These are phyloP conservation scores for Dissoconium aciculare DNA, from an alignment of 2,329 filamentous ascomycete genomes.

Conservation along the genomic window DNA sequence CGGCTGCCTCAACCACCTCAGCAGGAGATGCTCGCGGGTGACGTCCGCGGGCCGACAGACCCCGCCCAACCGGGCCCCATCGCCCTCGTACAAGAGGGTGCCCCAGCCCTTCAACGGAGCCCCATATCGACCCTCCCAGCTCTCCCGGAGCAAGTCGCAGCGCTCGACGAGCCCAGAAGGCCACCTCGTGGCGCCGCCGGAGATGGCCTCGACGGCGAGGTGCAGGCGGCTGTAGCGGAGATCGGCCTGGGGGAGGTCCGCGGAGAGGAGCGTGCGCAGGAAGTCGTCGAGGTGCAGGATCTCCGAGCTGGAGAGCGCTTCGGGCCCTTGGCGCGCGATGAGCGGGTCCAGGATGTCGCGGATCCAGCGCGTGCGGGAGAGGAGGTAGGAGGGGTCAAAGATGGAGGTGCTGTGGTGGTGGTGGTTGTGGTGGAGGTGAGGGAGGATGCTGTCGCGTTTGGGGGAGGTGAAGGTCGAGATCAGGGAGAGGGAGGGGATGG, in stretches of 20 bases:
- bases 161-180: slow-evolving; percentile 30
- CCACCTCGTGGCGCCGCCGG: slow-evolving; percentile 34
- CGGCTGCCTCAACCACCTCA: slow-evolving; percentile 22
- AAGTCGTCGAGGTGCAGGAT: slow-evolving; percentile 31
- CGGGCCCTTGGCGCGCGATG: slow-evolving; percentile 32
- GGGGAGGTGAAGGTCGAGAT: too few species aligned
- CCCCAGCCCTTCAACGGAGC: slow-evolving; percentile 23
- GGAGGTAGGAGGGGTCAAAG: slow-evolving; percentile 21
- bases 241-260: slow-evolving; percentile 21
- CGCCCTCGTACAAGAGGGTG: slow-evolving; percentile 29
- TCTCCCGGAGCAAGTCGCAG: slow-evolving; percentile 28
- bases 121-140: slow-evolving; percentile 28
- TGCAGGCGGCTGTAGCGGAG: slow-evolving; percentile 34
- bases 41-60: slow-evolving; percentile 26
- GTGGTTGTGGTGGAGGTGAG: too few species aligned
- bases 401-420: slow-evolving; percentile 1
- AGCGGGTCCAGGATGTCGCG: slow-evolving; percentile 33
- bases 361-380: slow-evolving; percentile 29
- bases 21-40: slow-evolving; percentile 24
- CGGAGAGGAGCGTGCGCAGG: slow-evolving; percentile 19
- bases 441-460: too few species aligned
- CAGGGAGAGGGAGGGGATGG: too few species aligned
- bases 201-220: slow-evolving; percentile 28
- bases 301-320: slow-evolving; percentile 30
- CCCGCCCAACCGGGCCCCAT: slow-evolving; percentile 30